phyloP scores from a whole-genome alignment of 768 basidiomycete species.

The Mrakia blollopis region DNA sequence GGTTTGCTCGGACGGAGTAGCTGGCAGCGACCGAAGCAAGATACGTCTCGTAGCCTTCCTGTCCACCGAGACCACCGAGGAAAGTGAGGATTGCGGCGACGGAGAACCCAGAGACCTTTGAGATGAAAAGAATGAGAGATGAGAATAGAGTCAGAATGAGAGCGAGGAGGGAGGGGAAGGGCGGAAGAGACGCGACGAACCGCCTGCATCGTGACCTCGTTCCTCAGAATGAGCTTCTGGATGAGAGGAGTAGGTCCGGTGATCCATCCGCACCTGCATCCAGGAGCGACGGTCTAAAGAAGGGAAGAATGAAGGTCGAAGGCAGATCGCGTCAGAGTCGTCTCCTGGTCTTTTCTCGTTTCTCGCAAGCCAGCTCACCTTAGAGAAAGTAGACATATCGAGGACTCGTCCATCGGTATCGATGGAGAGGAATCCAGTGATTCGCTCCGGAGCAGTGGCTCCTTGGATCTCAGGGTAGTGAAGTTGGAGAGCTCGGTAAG shows the following conservation, averaged over 20 bases:
- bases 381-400: slow-evolving; percentile 22
- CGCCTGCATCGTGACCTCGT: slow-evolving; percentile 30
- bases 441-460: not conserved
- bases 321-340: not conserved
- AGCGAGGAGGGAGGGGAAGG: not conserved
- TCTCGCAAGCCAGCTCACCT: not conserved
- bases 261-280: slow-evolving; percentile 29
- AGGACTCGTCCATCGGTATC: slow-evolving; percentile 30
- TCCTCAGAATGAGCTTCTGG: slow-evolving; percentile 8
- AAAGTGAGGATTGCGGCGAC: slow-evolving; percentile 28
- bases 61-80: slow-evolving; percentile 29
- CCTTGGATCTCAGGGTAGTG: slow-evolving; percentile 5
- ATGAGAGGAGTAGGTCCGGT: slow-evolving; percentile 20
- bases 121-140: not conserved
- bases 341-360: too few relatives aligned
- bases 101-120: slow-evolving; percentile 28
- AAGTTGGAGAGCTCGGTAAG: slow-evolving; percentile 24
- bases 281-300: slow-evolving; percentile 22
- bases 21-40: not conserved
- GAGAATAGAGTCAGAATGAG: not conserved
- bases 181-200: not conserved
- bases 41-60: slow-evolving; percentile 27
- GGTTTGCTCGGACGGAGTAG: slow-evolving; percentile 24
- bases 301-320: not conserved
- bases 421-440: slow-evolving; percentile 21